Percentiles rank a stretch among this genome's conserved stretches.
Evolutionary conservation across 2,329 filamentous ascomycete genomes (phyloP).

Genomic region (Ophidiomyces ophidiicola): DNA sequence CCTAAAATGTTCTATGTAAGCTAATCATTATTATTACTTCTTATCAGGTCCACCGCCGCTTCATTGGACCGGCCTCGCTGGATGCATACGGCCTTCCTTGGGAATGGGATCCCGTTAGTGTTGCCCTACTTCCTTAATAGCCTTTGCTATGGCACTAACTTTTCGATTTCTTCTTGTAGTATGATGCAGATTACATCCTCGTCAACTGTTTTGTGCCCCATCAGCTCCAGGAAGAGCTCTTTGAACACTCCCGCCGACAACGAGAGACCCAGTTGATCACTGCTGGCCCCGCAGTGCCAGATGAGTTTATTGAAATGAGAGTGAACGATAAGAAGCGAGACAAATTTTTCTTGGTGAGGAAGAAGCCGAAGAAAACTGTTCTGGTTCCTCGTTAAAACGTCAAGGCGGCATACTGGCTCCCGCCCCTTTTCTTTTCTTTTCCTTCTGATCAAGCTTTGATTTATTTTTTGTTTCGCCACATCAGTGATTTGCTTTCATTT

Average conservation of each 20-base stretch:
- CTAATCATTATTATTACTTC: background rate
- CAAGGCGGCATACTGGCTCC: background rate
- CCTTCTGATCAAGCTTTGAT: no score
- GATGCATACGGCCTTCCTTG: slow-evolving; percentile 36
- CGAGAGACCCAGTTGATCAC: slow-evolving; percentile 41
- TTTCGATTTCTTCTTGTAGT: slow-evolving; percentile 21
- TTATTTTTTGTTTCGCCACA: no score
- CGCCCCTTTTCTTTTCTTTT: background rate
- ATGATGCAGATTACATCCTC: slow-evolving; percentile 55
- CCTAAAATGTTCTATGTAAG: background rate
- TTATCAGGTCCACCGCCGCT: slow-evolving; percentile 34
- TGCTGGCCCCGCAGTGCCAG: slow-evolving; percentile 20
- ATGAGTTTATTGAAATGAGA: slow-evolving; percentile 27
- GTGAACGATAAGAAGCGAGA: slow-evolving; percentile 34
- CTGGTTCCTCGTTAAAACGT: background rate
- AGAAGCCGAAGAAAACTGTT: slow-evolving; percentile 25
- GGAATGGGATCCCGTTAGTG: slow-evolving; percentile 37
- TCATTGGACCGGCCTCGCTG: slow-evolving; percentile 36
- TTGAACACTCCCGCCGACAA: slow-evolving; percentile 55
- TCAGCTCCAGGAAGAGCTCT: slow-evolving; percentile 58
- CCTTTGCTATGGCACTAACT: background rate
- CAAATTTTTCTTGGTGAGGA: slow-evolving; percentile 37
- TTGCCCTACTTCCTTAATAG: background rate
- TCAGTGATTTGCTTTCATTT: no score
- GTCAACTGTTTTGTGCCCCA: slow-evolving; percentile 64